These are phyloP conservation scores for Vigna unguiculata DNA, from an alignment of 306 rosid species.

Conservation along the genomic window DNA sequence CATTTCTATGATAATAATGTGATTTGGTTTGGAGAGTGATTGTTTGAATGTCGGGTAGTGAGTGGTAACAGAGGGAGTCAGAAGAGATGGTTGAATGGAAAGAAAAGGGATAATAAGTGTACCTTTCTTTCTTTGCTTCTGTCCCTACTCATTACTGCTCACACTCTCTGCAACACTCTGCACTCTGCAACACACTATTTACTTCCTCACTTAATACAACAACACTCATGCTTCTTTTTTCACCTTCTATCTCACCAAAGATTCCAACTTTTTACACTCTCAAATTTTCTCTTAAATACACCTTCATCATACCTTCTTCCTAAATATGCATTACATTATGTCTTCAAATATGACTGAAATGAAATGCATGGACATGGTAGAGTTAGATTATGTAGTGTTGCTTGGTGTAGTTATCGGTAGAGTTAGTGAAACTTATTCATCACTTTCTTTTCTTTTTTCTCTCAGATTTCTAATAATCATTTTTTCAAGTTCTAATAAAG, in stretches of 20 bases:
- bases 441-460: no score
- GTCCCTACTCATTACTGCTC: slow-evolving; percentile 34
- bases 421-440: no score
- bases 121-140: slow-evolving; percentile 26
- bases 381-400: no score
- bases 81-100: slow-evolving; percentile 41
- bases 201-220: slow-evolving; percentile 33
- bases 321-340: no score
- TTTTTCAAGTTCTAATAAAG: no score
- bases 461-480: no score
- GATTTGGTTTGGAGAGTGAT: neutral
- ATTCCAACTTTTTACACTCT: neutral
- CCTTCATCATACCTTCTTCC: no score
- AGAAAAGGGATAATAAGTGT: slow-evolving; percentile 26
- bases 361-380: no score
- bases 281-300: neutral
- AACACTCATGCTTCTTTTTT: slow-evolving; percentile 13
- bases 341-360: no score
- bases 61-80: slow-evolving; percentile 36
- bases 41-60: slow-evolving; percentile 41
- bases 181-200: slow-evolving; percentile 40
- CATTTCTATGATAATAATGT: no score
- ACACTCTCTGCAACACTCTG: neutral
- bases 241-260: no score
- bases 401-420: no score